Base-by-base conservation (phyloP, 495 filamentous ascomycete genomes). In the Amniculicola lignicola region DNA sequence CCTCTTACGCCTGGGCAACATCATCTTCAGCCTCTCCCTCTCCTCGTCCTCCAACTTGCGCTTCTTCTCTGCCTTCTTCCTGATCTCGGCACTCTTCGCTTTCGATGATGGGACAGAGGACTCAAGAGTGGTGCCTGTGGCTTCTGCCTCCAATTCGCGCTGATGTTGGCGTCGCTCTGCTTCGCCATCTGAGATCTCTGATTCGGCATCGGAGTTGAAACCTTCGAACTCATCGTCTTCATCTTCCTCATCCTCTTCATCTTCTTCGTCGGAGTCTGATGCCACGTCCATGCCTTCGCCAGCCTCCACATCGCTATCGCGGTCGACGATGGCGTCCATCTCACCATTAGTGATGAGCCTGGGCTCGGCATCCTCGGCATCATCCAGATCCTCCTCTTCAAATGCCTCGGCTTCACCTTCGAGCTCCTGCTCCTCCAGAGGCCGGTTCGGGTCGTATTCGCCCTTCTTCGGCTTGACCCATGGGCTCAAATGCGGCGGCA, bases 401-500 rank as follows among this genome's bases (percentile, higher is more conserved):
- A 84, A 74, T 3, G 80, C 75, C 66, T 93, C 90, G 23, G 78
- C 89, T 67, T 95, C 90, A 15, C 82, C 86, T 62, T 92, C 86
- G 62, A 87, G 82, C 57, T 92, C 91, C 59, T 85, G 82, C 45
- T 79, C 80, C 37, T 85, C 86, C 35, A 95, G 74, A 28, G 86
- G 82, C 36, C 83, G 74, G 12, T 84, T 92, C 23, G 93, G 94
- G 66, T 97, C 94, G 72, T 97, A 97, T 54, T 78, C 82, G 46
- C 89, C 89, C 63, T 84, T 84, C 41, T 80, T 82, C 43, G 83
- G 75, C 77, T 95, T 92, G 38, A 97, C 90, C 82, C 94, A 98
- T 27, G 93, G 93, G 67, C 91, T 96, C 52, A 98, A 70, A 78
- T 98, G 93, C 3, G 93, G 90, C 14, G 93, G 93, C 27, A 98